These are phyloP conservation scores for Hanseniaspora clermontiae DNA, from an alignment of 805 yeast species.

Conservation along the genomic window DNA sequence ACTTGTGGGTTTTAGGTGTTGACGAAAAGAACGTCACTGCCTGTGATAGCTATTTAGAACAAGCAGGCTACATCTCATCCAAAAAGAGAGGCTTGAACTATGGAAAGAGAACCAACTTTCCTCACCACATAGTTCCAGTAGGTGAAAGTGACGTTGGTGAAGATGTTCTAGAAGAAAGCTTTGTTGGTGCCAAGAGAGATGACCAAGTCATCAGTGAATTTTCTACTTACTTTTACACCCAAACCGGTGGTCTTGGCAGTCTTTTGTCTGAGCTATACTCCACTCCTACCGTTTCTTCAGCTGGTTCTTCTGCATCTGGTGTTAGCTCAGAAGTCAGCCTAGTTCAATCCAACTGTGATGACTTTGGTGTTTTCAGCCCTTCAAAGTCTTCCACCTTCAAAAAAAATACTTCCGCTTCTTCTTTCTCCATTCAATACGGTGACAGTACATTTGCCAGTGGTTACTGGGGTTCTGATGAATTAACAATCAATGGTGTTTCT, in stretches of 20 bases:
- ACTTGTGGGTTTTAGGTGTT: conserved; percentile 49
- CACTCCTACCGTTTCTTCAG: not conserved
- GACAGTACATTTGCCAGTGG: conserved; percentile 37
- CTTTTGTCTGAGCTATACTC: not conserved
- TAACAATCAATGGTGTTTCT: conserved; percentile 35
- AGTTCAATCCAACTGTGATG: conserved; percentile 18
- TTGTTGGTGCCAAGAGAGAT: not conserved
- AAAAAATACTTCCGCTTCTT: conserved; percentile 14
- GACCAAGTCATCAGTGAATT: not conserved
- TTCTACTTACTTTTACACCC: not conserved
- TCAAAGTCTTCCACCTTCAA: conserved; percentile 19
- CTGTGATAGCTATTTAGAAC: conserved; percentile 11
- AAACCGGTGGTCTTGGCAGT: not conserved
- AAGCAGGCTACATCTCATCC: not conserved
- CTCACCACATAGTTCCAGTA: conserved; percentile 1
- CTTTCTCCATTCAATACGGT: conserved; percentile 32
- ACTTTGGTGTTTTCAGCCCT: conserved; percentile 22
- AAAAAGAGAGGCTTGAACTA: not conserved
- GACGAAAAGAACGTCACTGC: conserved; percentile 8
- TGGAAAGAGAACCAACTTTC: not conserved
- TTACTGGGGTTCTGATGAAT: conserved; percentile 45
- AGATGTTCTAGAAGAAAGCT: not conserved
- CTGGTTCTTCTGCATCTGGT: not conserved
- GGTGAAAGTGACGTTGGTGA: not conserved
- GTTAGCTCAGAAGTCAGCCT: not conserved